Evolutionary conservation across 192 early-diverging fungal genomes (phyloP), one percentile per base, ranked within the genome.

Genomic region (Geranomyces michiganensis): DNA sequence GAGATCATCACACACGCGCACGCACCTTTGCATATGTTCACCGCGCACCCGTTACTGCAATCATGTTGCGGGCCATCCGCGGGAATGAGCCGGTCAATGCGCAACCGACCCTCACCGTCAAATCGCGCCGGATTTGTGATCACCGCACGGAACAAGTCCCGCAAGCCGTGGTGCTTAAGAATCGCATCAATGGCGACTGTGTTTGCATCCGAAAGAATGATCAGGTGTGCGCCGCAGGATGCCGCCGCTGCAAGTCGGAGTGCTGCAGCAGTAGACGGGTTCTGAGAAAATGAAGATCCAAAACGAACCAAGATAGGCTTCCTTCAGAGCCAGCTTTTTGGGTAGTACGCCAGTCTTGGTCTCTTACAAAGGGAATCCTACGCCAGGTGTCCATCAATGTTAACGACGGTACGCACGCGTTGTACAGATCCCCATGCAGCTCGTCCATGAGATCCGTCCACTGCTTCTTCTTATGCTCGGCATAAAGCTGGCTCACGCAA

Each of bases 361-460:
- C 36, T 41, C 36, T 41, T 41, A 41, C 36, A 41, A 72, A 72
- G 10, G 70, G 70, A 1, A 72, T 72, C 17, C 30, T 10, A 1
- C 29, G 15, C 60, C 43, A 49, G 12, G 61, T 59, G 22, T 59
- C 24, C 30, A 56, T 62, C 77, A 73, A 68, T 76, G 82, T 65
- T 7, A 30, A 17, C 8, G 60, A 19, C 30, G 43, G 27, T 17
- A 62, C 36, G 15, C 70, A 27, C 14, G 22, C 41, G 10, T 27
- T 31, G 19, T 64, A 27, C 24, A 72, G 24, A 21, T 72, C 70
- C 17, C n/a, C 19, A 49, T 72, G 70, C 41, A 72, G 62, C 29
- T 64, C 26, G n/a, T 62, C 49, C 85, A 87, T 88, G n/a, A 89
- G 72, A 67, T 89, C 85, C n/a, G 86, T 87, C 87, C 87, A 90